These are phyloP conservation scores for Collybia sp. DNA, from an alignment of 768 basidiomycete genomes.

Conservation along the genomic window DNA sequence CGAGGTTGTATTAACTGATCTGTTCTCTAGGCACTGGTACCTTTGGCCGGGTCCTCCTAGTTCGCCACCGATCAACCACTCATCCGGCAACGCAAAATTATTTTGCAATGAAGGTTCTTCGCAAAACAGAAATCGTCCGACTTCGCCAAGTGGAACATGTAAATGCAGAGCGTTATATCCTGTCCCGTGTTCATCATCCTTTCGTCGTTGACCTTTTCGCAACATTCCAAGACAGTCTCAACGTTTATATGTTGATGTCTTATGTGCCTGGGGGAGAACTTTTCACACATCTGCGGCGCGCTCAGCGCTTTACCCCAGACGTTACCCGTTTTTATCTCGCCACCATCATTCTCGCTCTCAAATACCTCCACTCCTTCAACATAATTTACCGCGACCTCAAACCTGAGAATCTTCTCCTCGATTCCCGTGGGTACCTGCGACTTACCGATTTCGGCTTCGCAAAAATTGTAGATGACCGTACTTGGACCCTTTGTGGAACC, in stretches of 20 bases:
- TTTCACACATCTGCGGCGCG: conserved; percentile 93
- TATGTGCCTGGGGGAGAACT: conserved; percentile 97
- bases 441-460: conserved; percentile 99
- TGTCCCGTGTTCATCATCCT: conserved; percentile 87
- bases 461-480: conserved; percentile 95
- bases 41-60: conserved; percentile 89
- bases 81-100: conserved; percentile 49
- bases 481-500: conserved; percentile 95
- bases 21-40: conserved; percentile 79
- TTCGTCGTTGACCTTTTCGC: conserved; percentile 97
- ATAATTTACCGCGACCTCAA: conserved; percentile 99
- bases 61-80: conserved; percentile 59
- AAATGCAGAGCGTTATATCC: conserved; percentile 92
- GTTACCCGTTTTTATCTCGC: conserved; percentile 98
- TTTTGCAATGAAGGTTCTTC: conserved; percentile 88
- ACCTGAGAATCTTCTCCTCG: conserved; percentile 96
- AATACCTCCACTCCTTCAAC: conserved; percentile 92
- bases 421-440: conserved; percentile 88
- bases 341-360: conserved; percentile 90
- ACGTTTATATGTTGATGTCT: conserved; percentile 97
- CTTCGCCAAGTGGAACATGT: conserved; percentile 97
- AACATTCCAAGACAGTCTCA: conserved; percentile 92
- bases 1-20: too few species aligned
- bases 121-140: conserved; percentile 80
- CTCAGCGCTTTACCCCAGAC: conserved; percentile 92